Conservation (phyloP, 208 protist genomes). For the Sergeia podlipaevii region DNA sequence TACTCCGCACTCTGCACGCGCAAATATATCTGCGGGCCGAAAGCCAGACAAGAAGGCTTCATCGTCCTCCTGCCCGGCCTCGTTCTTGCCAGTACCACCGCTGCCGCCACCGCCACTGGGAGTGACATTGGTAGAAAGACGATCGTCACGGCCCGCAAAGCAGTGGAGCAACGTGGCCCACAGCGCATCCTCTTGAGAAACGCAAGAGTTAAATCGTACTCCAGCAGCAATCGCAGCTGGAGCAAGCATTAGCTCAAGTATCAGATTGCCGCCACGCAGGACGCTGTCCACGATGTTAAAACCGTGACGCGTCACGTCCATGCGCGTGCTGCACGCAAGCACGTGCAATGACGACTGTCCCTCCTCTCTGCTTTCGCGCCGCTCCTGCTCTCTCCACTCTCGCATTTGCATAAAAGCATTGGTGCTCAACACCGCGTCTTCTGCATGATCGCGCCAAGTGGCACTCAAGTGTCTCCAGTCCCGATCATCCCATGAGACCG, state of each 20-base stretch:
- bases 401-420: no score
- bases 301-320: conserved; percentile 43
- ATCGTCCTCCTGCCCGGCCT: background rate
- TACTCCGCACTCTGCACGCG: conserved; percentile 51
- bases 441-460: no score
- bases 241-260: conserved; percentile 44
- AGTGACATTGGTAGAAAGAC: conserved; percentile 15
- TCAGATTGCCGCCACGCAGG: conserved; percentile 56
- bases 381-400: no score
- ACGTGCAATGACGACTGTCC: background rate
- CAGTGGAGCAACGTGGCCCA: conserved; percentile 59
- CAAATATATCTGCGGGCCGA: conserved; percentile 55
- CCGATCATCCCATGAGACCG: no score
- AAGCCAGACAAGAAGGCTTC: conserved; percentile 46
- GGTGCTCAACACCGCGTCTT: no score
- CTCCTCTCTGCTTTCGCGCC: no score
- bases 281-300: conserved; percentile 77
- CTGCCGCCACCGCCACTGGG: background rate
- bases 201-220: conserved; percentile 18
- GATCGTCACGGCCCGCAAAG: conserved; percentile 53
- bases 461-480: no score
- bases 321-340: conserved; percentile 11
- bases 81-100: no score
- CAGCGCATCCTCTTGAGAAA: conserved; percentile 18
- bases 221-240: background rate